Percentiles rank a stretch among this genome's conserved stretches.
Evolutionary conservation across 495 filamentous ascomycete species (phyloP).

Genomic region (Mytilinidion resinicola): DNA sequence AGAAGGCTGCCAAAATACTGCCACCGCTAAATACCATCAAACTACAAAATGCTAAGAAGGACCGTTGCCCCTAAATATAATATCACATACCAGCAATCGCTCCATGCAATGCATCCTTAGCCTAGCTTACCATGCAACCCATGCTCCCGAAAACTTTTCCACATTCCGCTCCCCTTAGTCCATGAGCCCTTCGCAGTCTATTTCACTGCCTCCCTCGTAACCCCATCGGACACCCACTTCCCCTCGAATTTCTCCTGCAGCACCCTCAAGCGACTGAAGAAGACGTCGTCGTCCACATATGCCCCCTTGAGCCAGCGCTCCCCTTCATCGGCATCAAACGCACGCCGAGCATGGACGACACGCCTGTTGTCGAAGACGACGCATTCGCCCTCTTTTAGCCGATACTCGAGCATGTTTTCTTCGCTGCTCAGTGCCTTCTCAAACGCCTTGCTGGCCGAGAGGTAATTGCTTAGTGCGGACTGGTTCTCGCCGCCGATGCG

Average conservation of each 20-base stretch:
- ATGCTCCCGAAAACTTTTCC: too few species aligned
- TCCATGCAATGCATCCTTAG: too few species aligned
- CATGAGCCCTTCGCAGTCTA: background rate
- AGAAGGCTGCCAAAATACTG: too few species aligned
- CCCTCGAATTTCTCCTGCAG: constrained; percentile 27
- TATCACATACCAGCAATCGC: too few species aligned
- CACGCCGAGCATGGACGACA: constrained; percentile 66
- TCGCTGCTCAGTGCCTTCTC: constrained; percentile 41
- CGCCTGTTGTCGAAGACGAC: constrained; percentile 82
- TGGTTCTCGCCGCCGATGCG: constrained; percentile 19
- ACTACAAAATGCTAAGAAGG: too few species aligned
- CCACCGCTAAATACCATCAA: too few species aligned
- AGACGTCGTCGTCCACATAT: constrained; percentile 70
- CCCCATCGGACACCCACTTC: constrained; percentile 23
- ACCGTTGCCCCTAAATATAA: too few species aligned
- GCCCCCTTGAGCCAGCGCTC: constrained; percentile 77
- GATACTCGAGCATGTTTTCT: constrained; percentile 56
- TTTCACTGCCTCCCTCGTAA: constrained; percentile 6
- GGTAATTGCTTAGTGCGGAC: constrained; percentile 22
- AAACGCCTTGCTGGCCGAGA: constrained; percentile 43
- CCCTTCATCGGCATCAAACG: constrained; percentile 58
- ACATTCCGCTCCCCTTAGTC: too few species aligned
- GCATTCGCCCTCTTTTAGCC: constrained; percentile 70
- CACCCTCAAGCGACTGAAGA: constrained; percentile 47
- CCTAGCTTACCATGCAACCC: too few species aligned